Evolutionary conservation across 2,329 filamentous ascomycete species (phyloP).

Genomic region (Xylaria multiplex): DNA sequence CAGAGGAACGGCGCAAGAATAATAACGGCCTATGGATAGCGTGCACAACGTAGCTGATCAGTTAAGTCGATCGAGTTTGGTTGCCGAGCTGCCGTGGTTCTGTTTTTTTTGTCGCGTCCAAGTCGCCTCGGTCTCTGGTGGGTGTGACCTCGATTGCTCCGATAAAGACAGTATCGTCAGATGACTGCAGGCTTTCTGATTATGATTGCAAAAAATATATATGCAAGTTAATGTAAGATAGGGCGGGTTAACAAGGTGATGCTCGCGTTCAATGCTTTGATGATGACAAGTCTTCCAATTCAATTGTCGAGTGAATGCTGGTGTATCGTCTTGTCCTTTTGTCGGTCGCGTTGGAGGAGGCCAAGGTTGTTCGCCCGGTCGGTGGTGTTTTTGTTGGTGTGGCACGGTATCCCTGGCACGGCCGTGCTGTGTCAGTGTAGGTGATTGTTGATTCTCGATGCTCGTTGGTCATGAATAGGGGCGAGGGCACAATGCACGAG

Average conservation of each 20-base stretch:
- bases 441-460: slow-evolving; percentile 26
- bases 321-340: slow-evolving; percentile 22
- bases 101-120: slow-evolving; percentile 23
- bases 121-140: slow-evolving; percentile 3
- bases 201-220: slow-evolving; percentile 11
- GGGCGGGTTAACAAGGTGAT: slow-evolving; percentile 6
- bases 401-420: slow-evolving; percentile 28
- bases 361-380: slow-evolving; percentile 28
- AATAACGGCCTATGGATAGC: background rate
- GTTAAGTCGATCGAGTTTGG: slow-evolving; percentile 6
- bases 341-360: slow-evolving; percentile 29
- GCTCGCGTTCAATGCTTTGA: slow-evolving; percentile 10
- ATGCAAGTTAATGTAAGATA: slow-evolving; percentile 18
- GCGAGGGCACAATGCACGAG: slow-evolving; percentile 26
- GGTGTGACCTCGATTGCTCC: background rate
- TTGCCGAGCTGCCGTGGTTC: slow-evolving; percentile 7
- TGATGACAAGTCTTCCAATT: slow-evolving; percentile 11
- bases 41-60: background rate
- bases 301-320: slow-evolving; percentile 24
- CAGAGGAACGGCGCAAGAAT: slow-evolving; percentile 20
- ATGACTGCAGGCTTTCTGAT: background rate
- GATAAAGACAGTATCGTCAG: slow-evolving; percentile 11
- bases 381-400: slow-evolving; percentile 25
- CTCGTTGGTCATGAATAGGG: slow-evolving; percentile 34
- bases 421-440: slow-evolving; percentile 12